These are phyloP conservation scores for Boletus pseudopeckii DNA, from an alignment of 768 basidiomycete species.

Conservation along the genomic window DNA sequence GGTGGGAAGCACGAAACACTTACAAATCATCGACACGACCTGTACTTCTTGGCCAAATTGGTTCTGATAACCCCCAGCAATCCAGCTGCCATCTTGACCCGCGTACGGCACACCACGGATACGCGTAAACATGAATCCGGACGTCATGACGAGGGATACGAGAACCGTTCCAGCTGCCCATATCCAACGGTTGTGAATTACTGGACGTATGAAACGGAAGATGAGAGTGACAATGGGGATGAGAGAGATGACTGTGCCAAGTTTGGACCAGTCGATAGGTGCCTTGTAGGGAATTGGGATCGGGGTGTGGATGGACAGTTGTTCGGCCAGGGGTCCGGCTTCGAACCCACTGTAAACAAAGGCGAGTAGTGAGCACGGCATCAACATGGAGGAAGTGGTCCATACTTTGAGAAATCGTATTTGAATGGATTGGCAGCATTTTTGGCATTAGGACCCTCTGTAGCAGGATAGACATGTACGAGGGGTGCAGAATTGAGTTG, in stretches of 20 bases:
- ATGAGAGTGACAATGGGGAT: constrained; percentile 46
- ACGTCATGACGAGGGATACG: constrained; percentile 78
- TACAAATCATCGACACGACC: constrained; percentile 82
- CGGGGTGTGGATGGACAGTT: constrained; percentile 72
- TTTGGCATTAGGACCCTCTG: constrained; percentile 65
- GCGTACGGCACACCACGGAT: constrained; percentile 79
- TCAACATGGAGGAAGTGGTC: background rate
- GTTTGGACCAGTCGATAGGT: constrained; percentile 70
- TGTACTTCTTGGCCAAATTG: constrained; percentile 93
- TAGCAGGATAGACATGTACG: constrained; percentile 70
- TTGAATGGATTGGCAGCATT: constrained; percentile 49
- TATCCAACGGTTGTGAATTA: constrained; percentile 69
- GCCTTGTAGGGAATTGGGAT: constrained; percentile 76
- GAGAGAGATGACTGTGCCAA: constrained; percentile 45
- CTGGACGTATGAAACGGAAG: constrained; percentile 59
- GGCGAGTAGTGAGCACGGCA: background rate
- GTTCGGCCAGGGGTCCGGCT: constrained; percentile 69
- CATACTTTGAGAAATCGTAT: constrained; percentile 79
- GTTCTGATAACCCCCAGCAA: constrained; percentile 84
- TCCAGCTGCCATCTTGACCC: constrained; percentile 67
- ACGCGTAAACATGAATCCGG: constrained; percentile 95
- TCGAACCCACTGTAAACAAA: constrained; percentile 70
- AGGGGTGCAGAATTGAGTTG: constrained; percentile 82
- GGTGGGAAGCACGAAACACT: constrained; percentile 32
- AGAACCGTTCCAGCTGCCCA: constrained; percentile 68